Conservation (phyloP, 495 filamentous ascomycete species). For the Aspergillus coremiiformis region DNA sequence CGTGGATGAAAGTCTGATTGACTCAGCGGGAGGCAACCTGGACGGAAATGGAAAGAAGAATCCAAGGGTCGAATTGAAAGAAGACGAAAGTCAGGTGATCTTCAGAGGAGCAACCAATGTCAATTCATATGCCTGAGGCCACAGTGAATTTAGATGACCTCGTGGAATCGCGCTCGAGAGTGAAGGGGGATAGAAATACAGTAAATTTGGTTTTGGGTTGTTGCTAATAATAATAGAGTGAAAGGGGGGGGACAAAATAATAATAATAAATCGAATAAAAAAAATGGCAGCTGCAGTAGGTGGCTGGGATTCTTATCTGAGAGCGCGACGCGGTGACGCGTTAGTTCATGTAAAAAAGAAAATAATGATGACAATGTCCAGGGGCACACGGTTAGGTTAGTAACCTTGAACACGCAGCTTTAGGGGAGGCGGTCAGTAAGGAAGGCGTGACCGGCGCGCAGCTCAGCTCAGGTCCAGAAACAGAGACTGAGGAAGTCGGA, state of each 20-base stretch:
- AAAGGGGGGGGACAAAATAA: slow-evolving; percentile 12
- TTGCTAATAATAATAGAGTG: slow-evolving; percentile 5
- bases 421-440: slow-evolving; percentile 13
- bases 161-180: slow-evolving; percentile 1
- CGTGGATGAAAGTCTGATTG: slow-evolving; percentile 29
- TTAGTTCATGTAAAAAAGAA: slow-evolving; percentile 8
- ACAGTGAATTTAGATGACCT: neutral
- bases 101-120: slow-evolving; percentile 10
- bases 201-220: slow-evolving; percentile 1
- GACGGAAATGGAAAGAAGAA: slow-evolving; percentile 11
- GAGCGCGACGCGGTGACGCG: slow-evolving; percentile 28
- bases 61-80: slow-evolving; percentile 9
- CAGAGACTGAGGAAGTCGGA: slow-evolving; percentile 38
- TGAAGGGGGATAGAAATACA: slow-evolving; percentile 7
- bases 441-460: slow-evolving; percentile 22
- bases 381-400: neutral
- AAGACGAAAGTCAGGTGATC: slow-evolving; percentile 11
- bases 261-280: slow-evolving; percentile 8
- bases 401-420: neutral
- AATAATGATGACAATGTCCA: slow-evolving; percentile 8
- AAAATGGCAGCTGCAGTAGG: slow-evolving; percentile 12
- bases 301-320: slow-evolving; percentile 15
- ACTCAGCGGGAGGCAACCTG: slow-evolving; percentile 18
- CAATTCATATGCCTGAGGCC: slow-evolving; percentile 17
- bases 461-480: slow-evolving; percentile 30